phyloP scores from a whole-genome alignment of 2,329 filamentous ascomycete genomes.

The Emmonsia crescens region DNA sequence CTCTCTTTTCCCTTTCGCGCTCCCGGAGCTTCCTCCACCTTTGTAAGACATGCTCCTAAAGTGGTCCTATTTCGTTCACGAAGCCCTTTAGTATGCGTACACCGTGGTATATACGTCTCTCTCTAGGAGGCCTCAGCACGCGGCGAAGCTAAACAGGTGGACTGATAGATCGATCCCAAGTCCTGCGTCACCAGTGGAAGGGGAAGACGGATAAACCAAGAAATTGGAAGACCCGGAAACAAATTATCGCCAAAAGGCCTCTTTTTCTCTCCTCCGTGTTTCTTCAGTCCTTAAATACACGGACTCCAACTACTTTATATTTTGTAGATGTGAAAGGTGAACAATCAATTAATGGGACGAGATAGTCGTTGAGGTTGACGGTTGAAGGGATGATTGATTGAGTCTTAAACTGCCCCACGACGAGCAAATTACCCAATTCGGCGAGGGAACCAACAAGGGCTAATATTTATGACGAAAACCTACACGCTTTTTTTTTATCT shows the following conservation, averaged over 20 bases:
- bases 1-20: conserved; percentile 18
- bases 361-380: not conserved
- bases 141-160: too few species aligned
- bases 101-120: not conserved
- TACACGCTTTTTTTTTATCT: too few species aligned
- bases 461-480: not conserved
- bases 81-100: not conserved
- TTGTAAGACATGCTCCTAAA: not conserved
- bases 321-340: too few species aligned
- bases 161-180: too few species aligned
- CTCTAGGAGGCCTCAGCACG: too few species aligned
- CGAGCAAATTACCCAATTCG: too few species aligned
- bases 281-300: too few species aligned
- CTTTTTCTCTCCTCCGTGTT: too few species aligned
- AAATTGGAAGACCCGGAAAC: too few species aligned
- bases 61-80: not conserved
- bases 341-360: not conserved
- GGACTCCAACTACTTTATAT: too few species aligned
- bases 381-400: not conserved
- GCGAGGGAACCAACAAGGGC: too few species aligned
- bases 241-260: too few species aligned
- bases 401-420: not conserved
- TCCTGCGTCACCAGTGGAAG: not conserved
- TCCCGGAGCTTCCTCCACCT: not conserved
- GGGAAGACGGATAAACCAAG: not conserved